Conservation (phyloP, 202 grass and related monocot genomes). For the Schoenoplectus tabernaemontani region DNA sequence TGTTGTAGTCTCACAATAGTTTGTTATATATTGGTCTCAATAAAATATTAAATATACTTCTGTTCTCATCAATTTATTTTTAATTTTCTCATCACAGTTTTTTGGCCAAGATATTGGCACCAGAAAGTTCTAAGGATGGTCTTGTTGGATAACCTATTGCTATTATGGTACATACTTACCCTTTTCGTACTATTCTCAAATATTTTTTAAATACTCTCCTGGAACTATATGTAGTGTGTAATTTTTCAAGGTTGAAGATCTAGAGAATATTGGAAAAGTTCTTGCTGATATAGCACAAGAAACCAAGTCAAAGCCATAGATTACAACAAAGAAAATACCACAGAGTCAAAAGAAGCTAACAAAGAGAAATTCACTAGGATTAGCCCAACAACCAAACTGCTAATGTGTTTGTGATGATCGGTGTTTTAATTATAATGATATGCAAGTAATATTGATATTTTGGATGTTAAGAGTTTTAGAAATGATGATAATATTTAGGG, state of each 20-base stretch:
- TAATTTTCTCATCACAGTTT: slow-evolving; percentile 35
- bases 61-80: slow-evolving; percentile 16
- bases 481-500: too few species aligned
- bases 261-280: slow-evolving; percentile 65
- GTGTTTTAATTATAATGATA: too few species aligned
- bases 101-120: slow-evolving; percentile 92
- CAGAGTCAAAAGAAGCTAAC: slow-evolving; percentile 23
- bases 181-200: slow-evolving; percentile 8
- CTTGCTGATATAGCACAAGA: slow-evolving; percentile 51
- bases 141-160: slow-evolving; percentile 81
- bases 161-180: slow-evolving; percentile 62
- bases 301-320: slow-evolving; percentile 47
- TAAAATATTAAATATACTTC: slow-evolving; percentile 18
- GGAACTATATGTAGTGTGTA: slow-evolving; percentile 4
- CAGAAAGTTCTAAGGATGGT: slow-evolving; percentile 93
- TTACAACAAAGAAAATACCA: slow-evolving; percentile 30
- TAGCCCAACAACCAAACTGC: slow-evolving; percentile 78
- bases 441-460: too few species aligned
- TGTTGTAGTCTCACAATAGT: background rate
- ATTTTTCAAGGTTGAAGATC: slow-evolving; percentile 66
- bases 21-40: slow-evolving; percentile 4
- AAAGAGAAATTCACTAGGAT: slow-evolving; percentile 48
- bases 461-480: too few species aligned
- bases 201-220: slow-evolving; percentile 2
- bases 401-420: too few species aligned